These are phyloP conservation scores for Sextonia rubra DNA, from an alignment of 164 flowering plant species.

Conservation along the genomic window DNA sequence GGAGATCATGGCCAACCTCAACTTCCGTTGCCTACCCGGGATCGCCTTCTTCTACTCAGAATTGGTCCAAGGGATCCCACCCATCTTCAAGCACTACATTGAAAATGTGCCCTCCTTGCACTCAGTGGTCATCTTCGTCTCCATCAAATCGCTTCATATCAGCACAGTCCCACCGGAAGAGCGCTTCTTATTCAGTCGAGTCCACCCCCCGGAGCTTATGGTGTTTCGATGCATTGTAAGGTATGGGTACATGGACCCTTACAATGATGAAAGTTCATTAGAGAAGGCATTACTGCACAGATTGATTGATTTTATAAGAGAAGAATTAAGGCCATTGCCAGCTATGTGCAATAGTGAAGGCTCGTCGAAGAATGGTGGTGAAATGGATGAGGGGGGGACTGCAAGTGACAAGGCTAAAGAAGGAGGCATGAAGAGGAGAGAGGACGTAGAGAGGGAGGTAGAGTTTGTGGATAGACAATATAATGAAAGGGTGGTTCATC, in stretches of 20 bases:
- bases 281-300: slow-evolving; percentile 48
- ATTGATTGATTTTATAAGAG: slow-evolving; percentile 45
- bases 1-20: slow-evolving; percentile 25
- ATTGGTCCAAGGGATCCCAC: slow-evolving; percentile 81
- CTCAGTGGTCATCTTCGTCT: slow-evolving; percentile 65
- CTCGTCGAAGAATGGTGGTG: neutral
- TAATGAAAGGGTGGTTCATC: slow-evolving; percentile 44
- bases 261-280: slow-evolving; percentile 43
- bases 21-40: slow-evolving; percentile 43
- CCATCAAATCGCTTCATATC: slow-evolving; percentile 69
- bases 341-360: neutral
- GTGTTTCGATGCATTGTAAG: slow-evolving; percentile 68
- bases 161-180: slow-evolving; percentile 62
- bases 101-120: slow-evolving; percentile 66
- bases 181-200: slow-evolving; percentile 58
- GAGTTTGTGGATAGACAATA: slow-evolving; percentile 38
- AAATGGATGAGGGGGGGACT: neutral
- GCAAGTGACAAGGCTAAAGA: neutral
- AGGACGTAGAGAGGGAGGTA: slow-evolving; percentile 26
- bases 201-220: slow-evolving; percentile 40
- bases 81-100: slow-evolving; percentile 65
- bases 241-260: slow-evolving; percentile 69
- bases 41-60: slow-evolving; percentile 74
- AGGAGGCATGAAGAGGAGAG: slow-evolving; percentile 2
- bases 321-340: slow-evolving; percentile 25